Conservation (phyloP, 495 filamentous ascomycete species). For the Neurospora sp. region DNA sequence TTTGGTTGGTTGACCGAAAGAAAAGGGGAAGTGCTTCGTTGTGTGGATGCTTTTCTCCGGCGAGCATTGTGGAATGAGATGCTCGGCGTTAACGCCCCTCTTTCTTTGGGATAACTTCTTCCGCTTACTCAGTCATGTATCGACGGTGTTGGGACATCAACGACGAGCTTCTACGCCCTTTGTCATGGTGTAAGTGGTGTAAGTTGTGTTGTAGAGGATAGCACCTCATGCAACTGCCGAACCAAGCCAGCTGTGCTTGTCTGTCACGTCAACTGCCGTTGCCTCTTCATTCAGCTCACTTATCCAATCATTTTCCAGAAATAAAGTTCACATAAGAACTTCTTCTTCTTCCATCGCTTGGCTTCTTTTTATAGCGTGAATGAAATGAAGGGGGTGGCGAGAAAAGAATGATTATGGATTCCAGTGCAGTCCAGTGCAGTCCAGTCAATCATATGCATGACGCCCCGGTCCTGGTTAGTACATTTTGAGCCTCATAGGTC, state of each 20-base stretch:
- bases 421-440: background rate
- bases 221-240: background rate
- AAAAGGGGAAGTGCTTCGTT: background rate
- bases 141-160: background rate
- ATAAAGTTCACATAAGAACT: background rate
- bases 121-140: background rate
- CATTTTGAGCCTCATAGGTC: background rate
- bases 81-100: background rate
- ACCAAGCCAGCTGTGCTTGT: background rate
- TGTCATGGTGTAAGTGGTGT: background rate
- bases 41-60: background rate
- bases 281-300: background rate
- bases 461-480: background rate
- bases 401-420: background rate
- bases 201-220: background rate
- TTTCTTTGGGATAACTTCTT: background rate
- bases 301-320: background rate
- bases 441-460: background rate
- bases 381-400: background rate
- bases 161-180: background rate
- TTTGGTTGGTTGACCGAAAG: background rate
- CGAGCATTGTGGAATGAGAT: background rate
- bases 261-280: background rate
- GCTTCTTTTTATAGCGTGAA: background rate
- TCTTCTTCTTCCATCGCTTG: background rate